Percentiles rank a stretch among this genome's conserved stretches.
These are phyloP conservation scores for Euphorbia tirucalli DNA, from an alignment of 345 rosid species.

Conservation along the genomic window DNA sequence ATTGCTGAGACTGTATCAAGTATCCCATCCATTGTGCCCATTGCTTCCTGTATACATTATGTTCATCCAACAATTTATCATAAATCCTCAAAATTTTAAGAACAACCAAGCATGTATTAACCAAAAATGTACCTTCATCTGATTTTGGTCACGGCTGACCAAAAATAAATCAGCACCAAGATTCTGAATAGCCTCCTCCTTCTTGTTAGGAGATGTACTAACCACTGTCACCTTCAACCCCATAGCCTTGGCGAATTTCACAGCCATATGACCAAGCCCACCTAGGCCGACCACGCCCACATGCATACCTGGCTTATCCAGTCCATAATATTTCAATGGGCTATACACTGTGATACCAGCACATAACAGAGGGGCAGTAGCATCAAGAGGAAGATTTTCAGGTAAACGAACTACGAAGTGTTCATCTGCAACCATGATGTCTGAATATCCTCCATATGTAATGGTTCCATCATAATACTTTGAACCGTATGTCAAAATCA, in stretches of 20 bases:
- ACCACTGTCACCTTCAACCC: slow-evolving; percentile 12
- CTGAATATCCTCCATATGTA: slow-evolving; percentile 53
- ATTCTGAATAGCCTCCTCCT: background rate
- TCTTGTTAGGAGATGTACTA: slow-evolving; percentile 11
- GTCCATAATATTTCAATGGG: slow-evolving; percentile 19
- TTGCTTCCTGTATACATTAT: slow-evolving; percentile 13
- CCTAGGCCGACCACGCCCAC: slow-evolving; percentile 19
- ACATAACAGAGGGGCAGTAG: slow-evolving; percentile 20
- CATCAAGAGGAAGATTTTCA: slow-evolving; percentile 17
- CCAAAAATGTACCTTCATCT: slow-evolving; percentile 12
- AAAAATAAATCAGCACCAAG: slow-evolving; percentile 24
- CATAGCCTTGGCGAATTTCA: slow-evolving; percentile 12
- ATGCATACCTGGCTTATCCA: slow-evolving; percentile 13
- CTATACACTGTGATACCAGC: slow-evolving; percentile 20
- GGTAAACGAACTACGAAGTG: slow-evolving; percentile 17
- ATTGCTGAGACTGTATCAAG: slow-evolving; percentile 54
- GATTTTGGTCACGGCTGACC: slow-evolving; percentile 7
- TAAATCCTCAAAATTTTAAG: too few relatives aligned
- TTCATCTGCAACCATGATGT: slow-evolving; percentile 17
- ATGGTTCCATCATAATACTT: slow-evolving; percentile 40
- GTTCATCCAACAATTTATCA: background rate
- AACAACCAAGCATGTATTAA: background rate
- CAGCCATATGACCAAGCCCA: slow-evolving; percentile 16
- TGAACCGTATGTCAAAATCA: background rate
- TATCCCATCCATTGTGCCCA: slow-evolving; percentile 45